phyloP scores from a whole-genome alignment of 2,329 filamentous ascomycete species.

The Lachnellula hyalina region DNA sequence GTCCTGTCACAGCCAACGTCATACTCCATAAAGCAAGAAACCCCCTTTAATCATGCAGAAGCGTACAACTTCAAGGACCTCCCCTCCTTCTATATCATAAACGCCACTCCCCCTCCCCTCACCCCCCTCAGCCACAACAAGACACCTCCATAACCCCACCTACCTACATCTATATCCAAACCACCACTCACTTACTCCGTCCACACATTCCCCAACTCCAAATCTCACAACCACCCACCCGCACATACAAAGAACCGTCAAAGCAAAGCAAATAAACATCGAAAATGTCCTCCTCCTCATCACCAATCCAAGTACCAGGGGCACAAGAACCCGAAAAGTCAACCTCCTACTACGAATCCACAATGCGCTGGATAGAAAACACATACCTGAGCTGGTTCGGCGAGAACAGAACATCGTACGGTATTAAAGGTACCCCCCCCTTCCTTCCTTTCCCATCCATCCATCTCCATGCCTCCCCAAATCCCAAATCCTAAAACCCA shows the following conservation, averaged over 20 bases:
- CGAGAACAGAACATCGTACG: constrained; percentile 26
- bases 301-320: constrained; percentile 6
- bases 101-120: too few relatives aligned
- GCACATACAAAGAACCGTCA: too few relatives aligned
- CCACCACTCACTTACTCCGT: too few relatives aligned
- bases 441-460: too few relatives aligned
- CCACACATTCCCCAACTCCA: too few relatives aligned
- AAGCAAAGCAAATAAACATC: not conserved
- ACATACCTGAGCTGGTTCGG: constrained; percentile 28
- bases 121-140: too few relatives aligned
- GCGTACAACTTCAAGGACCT: too few relatives aligned
- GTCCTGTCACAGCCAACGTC: constrained; percentile 1
- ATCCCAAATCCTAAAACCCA: too few relatives aligned
- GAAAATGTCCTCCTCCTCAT: constrained; percentile 6
- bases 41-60: not conserved
- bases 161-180: not conserved
- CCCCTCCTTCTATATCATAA: too few relatives aligned
- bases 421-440: constrained; percentile 23
- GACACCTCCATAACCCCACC: not conserved
- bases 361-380: constrained; percentile 26
- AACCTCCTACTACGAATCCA: constrained; percentile 18
- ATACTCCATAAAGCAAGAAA: not conserved
- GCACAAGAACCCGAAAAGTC: constrained; percentile 3
- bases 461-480: too few relatives aligned
- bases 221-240: not conserved